A percentile compares a stretch with the other conserved stretches of the same genome.
Evolutionary conservation across 2,329 filamentous ascomycete species (phyloP).

Genomic region (Clarireedia homoeocarpa): DNA sequence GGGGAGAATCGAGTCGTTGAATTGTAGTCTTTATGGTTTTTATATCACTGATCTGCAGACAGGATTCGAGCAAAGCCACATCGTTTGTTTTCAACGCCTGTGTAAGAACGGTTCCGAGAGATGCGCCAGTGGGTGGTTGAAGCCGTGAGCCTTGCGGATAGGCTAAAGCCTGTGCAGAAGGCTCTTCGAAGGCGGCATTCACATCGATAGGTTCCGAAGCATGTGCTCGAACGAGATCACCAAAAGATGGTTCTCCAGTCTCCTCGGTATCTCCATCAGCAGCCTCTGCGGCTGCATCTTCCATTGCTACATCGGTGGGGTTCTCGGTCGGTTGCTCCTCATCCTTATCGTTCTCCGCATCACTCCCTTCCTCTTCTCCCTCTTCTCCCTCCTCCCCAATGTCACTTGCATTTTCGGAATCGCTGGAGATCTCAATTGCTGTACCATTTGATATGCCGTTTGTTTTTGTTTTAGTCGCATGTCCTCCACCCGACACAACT

Average conservation of each 20-base stretch:
- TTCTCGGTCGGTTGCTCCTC: slow-evolving; percentile 27
- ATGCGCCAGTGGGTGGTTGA: slow-evolving; percentile 57
- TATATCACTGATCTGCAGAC: slow-evolving; percentile 72
- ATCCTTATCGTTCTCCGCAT: slow-evolving; percentile 38
- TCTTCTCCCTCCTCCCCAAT: slow-evolving; percentile 38
- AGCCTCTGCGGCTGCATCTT: slow-evolving; percentile 34
- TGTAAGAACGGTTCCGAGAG: slow-evolving; percentile 83
- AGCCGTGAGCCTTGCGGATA: slow-evolving; percentile 21
- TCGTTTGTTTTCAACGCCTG: slow-evolving; percentile 93
- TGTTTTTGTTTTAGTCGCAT: slow-evolving; percentile 17
- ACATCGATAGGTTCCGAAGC: slow-evolving; percentile 72
- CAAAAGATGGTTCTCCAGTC: slow-evolving; percentile 60
- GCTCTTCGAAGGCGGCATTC: slow-evolving; percentile 45
- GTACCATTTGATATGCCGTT: slow-evolving; percentile 14
- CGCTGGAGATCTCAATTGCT: slow-evolving; percentile 51
- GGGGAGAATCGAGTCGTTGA: slow-evolving; percentile 76
- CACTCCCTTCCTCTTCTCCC: slow-evolving; percentile 37
- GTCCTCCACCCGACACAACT: slow-evolving; percentile 37
- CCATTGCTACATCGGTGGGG: slow-evolving; percentile 29
- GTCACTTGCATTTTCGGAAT: slow-evolving; percentile 36
- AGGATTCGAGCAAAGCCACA: slow-evolving; percentile 80
- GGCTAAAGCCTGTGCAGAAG: slow-evolving; percentile 14
- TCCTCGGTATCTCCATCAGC: slow-evolving; percentile 29
- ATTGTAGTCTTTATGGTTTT: slow-evolving; percentile 80
- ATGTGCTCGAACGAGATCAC: slow-evolving; percentile 68